Percentiles rank a stretch among this genome's conserved stretches.
These are phyloP conservation scores for Asterophora parasitica DNA, from an alignment of 768 basidiomycete species.

Conservation along the genomic window DNA sequence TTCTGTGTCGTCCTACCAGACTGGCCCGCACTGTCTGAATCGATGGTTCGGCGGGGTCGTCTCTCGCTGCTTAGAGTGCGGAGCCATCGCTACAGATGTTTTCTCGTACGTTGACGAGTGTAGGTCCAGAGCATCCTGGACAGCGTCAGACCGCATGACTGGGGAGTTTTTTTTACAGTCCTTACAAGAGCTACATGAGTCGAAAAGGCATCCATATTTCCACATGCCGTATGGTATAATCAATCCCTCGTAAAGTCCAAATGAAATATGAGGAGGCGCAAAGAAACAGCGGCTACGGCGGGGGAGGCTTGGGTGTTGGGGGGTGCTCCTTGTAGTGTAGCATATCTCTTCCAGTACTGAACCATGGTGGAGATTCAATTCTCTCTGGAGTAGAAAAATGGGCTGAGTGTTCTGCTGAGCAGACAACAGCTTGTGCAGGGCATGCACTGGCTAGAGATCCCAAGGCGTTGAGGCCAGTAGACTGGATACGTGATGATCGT, in stretches of 20 bases:
- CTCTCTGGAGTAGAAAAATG: slow-evolving; percentile 13
- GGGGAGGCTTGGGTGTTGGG: neutral
- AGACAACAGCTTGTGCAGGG: slow-evolving; percentile 10
- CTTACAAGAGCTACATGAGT: no score
- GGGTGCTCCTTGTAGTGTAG: slow-evolving; percentile 14
- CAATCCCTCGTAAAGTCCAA: no score
- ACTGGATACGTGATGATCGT: slow-evolving; percentile 1
- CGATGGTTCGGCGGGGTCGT: neutral
- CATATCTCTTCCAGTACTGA: slow-evolving; percentile 10
- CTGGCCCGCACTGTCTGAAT: neutral
- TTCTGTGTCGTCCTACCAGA: no score
- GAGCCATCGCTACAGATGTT: neutral
- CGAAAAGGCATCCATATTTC: no score
- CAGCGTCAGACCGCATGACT: no score
- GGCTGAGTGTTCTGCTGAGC: slow-evolving; percentile 4
- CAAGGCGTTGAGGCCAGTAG: slow-evolving; percentile 8
- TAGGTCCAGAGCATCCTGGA: neutral
- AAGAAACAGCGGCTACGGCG: no score
- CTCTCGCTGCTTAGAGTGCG: neutral
- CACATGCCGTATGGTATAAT: no score
- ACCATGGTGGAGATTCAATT: slow-evolving; percentile 14
- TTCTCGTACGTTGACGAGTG: slow-evolving; percentile 1
- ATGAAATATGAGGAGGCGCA: neutral
- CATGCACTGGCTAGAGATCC: slow-evolving; percentile 8
- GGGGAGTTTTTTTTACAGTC: no score